Conservation (phyloP, 2,329 filamentous ascomycete genomes). For the Scolecobasidium constrictum region DNA sequence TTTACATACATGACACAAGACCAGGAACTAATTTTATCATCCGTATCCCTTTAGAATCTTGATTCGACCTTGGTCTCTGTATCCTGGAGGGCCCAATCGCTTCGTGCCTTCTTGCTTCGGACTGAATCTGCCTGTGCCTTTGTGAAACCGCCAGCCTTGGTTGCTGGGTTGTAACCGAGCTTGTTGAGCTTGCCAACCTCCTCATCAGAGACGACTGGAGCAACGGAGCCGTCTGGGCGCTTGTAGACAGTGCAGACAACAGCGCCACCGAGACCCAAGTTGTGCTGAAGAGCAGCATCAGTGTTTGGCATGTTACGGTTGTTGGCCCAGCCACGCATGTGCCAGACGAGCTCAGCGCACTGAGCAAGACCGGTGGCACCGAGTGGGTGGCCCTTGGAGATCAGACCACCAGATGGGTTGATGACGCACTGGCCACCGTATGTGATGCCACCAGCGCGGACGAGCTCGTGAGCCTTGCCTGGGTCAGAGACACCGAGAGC, state of each 20-base stretch:
- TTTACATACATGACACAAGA: not conserved
- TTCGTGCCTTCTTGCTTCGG: conserved; percentile 56
- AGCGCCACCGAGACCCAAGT: conserved; percentile 82
- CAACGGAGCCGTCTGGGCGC: conserved; percentile 63
- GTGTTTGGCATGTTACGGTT: conserved; percentile 65
- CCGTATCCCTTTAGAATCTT: conserved; percentile 41
- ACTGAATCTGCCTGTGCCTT: conserved; percentile 57
- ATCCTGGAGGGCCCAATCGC: conserved; percentile 70
- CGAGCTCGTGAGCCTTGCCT: conserved; percentile 86
- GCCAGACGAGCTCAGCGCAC: conserved; percentile 92
- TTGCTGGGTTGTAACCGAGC: conserved; percentile 85
- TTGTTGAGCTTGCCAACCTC: conserved; percentile 55
- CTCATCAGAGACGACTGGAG: conserved; percentile 47
- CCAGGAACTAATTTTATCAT: not conserved
- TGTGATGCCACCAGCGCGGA: conserved; percentile 78
- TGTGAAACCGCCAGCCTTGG: conserved; percentile 82
- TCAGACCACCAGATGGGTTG: conserved; percentile 89
- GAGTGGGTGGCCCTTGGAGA: conserved; percentile 91
- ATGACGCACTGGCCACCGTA: conserved; percentile 75
- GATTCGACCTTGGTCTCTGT: conserved; percentile 62
- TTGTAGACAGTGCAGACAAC: conserved; percentile 85
- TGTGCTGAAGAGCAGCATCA: conserved; percentile 73
- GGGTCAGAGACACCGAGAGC: conserved; percentile 66
- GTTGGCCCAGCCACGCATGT: conserved; percentile 90
- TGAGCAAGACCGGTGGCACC: conserved; percentile 92